Evolutionary conservation across 495 filamentous ascomycete species (phyloP).

Genomic region (Penicillium manginii): DNA sequence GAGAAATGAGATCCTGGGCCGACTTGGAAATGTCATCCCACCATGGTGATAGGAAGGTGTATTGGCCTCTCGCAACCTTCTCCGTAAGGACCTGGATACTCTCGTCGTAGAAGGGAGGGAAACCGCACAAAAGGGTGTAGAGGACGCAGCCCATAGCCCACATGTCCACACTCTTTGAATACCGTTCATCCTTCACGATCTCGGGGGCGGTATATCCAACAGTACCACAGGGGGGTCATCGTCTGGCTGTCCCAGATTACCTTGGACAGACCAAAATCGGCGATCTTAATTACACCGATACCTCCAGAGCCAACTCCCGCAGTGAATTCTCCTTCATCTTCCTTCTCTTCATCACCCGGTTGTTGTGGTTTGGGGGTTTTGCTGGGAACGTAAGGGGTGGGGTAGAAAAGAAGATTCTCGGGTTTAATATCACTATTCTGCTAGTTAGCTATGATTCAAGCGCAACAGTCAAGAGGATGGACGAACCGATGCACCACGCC

Average conservation of each 20-base stretch:
- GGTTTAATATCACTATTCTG: conserved; percentile 90
- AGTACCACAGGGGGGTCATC: conserved; percentile 99
- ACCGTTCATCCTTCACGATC: conserved; percentile 98
- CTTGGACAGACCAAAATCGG: conserved; percentile 96
- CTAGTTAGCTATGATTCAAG: conserved; percentile 15
- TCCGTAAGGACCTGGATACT: conserved; percentile 96
- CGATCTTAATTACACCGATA: conserved; percentile 94
- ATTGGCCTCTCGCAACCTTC: conserved; percentile 95
- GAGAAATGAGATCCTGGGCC: conserved; percentile 91
- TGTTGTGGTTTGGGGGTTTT: conserved; percentile 75
- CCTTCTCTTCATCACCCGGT: conserved; percentile 95
- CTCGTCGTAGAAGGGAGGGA: conserved; percentile 98
- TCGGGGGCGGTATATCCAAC: conserved; percentile 99
- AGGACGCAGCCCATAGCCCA: conserved; percentile 97
- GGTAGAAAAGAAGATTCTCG: conserved; percentile 94
- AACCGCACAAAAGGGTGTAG: conserved; percentile 95
- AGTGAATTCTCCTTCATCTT: conserved; percentile 93
- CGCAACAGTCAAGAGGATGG: neutral
- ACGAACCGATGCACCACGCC: conserved; percentile 96
- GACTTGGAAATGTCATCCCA: conserved; percentile 99
- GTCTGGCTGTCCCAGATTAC: conserved; percentile 98
- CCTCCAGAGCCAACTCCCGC: conserved; percentile 83
- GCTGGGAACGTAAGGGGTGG: conserved; percentile 77
- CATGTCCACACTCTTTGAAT: conserved; percentile 99
- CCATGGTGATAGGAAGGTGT: conserved; percentile 97